These are phyloP conservation scores for Amylocystis lapponica DNA, from an alignment of 768 basidiomycete genomes.

Conservation along the genomic window DNA sequence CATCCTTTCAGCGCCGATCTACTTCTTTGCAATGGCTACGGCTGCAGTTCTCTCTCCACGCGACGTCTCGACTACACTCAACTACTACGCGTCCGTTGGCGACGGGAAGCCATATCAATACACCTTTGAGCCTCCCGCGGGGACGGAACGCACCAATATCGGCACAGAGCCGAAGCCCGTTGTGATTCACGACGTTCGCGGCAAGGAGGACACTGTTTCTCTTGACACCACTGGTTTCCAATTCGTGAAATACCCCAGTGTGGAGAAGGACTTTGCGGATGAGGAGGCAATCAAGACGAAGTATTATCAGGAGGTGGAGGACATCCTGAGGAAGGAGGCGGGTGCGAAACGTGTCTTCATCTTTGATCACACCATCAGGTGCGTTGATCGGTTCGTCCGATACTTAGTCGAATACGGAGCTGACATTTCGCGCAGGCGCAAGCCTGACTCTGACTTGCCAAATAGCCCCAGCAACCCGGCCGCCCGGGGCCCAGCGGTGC, in stretches of 20 bases:
- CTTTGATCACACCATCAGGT: constrained; percentile 39
- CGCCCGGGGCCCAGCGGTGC: constrained; percentile 26
- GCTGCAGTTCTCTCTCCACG: constrained; percentile 20
- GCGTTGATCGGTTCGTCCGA: constrained; percentile 1
- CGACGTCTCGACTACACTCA: constrained; percentile 30
- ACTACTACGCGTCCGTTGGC: constrained; percentile 27
- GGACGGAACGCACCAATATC: constrained; percentile 21
- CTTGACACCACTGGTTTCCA: constrained; percentile 39
- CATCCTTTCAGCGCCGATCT: too few relatives aligned
- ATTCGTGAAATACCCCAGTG: constrained; percentile 25
- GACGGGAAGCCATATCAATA: constrained; percentile 26
- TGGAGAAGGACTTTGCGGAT: constrained; percentile 35
- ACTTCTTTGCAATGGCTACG: constrained; percentile 26
- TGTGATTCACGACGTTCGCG: constrained; percentile 19
- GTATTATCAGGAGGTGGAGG: constrained; percentile 36
- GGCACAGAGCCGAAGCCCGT: constrained; percentile 9
- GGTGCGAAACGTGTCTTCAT: constrained; percentile 37
- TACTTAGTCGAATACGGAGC: not conserved
- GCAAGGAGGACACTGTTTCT: constrained; percentile 15
- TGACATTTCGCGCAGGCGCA: constrained; percentile 5
- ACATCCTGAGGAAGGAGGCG: constrained; percentile 32
- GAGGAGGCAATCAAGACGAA: constrained; percentile 25
- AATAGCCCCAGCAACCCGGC: constrained; percentile 1
- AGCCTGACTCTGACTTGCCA: too few relatives aligned
- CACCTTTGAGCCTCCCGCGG: constrained; percentile 21